Evolutionary conservation across 1,139 yeast genomes (phyloP).

Genomic region (Pichia sp.): DNA sequence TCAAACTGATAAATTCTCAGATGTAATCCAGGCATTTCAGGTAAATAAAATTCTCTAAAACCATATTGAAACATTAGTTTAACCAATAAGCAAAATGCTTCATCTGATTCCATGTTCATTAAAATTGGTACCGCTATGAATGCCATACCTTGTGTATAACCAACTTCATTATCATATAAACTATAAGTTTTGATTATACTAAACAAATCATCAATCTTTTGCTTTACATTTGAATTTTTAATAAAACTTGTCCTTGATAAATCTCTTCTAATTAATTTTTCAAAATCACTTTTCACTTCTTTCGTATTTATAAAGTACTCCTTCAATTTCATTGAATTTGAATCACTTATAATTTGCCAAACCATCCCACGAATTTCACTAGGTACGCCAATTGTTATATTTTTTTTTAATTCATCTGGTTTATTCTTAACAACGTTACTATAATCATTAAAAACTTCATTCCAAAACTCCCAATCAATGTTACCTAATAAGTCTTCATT

Average conservation of each 20-base stretch:
- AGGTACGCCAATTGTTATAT: conserved; percentile 75
- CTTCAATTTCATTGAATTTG: conserved; percentile 67
- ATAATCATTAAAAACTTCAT: conserved; percentile 69
- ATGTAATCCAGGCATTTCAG: conserved; percentile 93
- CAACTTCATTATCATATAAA: conserved; percentile 84
- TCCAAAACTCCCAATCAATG: conserved; percentile 88
- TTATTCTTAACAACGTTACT: conserved; percentile 55
- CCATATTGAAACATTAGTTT: conserved; percentile 80
- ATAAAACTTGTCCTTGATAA: conserved; percentile 79
- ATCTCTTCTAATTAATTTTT: conserved; percentile 74
- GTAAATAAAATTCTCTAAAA: conserved; percentile 67
- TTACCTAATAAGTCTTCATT: conserved; percentile 29
- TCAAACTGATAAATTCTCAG: conserved; percentile 83
- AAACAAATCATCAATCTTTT: conserved; percentile 54
- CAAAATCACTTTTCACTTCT: conserved; percentile 54
- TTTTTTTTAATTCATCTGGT: conserved; percentile 52
- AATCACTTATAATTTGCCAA: conserved; percentile 87
- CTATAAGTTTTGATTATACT: conserved; percentile 80
- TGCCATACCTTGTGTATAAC: conserved; percentile 97
- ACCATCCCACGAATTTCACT: conserved; percentile 77
- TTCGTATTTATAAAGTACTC: conserved; percentile 55
- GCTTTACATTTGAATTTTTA: conserved; percentile 43
- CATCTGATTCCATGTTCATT: conserved; percentile 75
- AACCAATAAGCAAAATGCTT: conserved; percentile 76
- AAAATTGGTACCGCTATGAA: conserved; percentile 81